These are phyloP conservation scores for Conticribra weissflogii DNA, from an alignment of 108 stramenopile species.

Conservation along the genomic window DNA sequence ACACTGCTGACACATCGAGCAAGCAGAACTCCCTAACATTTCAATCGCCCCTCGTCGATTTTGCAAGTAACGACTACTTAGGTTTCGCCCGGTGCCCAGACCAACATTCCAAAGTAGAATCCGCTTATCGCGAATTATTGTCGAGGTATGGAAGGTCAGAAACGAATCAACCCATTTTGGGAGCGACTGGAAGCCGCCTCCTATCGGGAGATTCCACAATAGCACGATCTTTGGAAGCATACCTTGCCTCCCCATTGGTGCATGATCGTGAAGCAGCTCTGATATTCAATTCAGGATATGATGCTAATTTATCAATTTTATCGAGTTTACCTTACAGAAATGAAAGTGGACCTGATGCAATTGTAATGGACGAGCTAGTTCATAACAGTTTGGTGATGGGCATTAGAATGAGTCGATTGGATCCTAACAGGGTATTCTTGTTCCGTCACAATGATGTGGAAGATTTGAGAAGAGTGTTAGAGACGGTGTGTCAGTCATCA, in stretches of 20 bases:
- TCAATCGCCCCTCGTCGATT: slow-evolving; percentile 69
- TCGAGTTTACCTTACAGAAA: slow-evolving; percentile 66
- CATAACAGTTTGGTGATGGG: slow-evolving; percentile 96
- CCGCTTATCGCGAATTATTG: slow-evolving; percentile 32
- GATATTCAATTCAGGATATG: slow-evolving; percentile 95
- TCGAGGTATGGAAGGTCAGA: not conserved
- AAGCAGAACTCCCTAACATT: not conserved
- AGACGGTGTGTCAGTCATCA: slow-evolving; percentile 27
- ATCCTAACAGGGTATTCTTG: slow-evolving; percentile 41
- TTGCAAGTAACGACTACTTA: slow-evolving; percentile 97
- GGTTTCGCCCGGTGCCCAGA: slow-evolving; percentile 82
- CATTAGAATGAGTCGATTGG: slow-evolving; percentile 61
- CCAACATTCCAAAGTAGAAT: slow-evolving; percentile 57
- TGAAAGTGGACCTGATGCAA: slow-evolving; percentile 55
- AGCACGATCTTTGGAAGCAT: slow-evolving; percentile 72
- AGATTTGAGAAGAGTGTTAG: slow-evolving; percentile 63
- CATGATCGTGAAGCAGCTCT: slow-evolving; percentile 83
- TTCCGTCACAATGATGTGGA: slow-evolving; percentile 88
- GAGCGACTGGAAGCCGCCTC: slow-evolving; percentile 93
- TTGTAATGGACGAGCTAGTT: slow-evolving; percentile 91
- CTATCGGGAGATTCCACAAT: slow-evolving; percentile 89
- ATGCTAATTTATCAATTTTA: slow-evolving; percentile 93
- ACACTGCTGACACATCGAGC: not conserved
- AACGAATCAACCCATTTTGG: slow-evolving; percentile 36
- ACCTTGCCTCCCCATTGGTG: slow-evolving; percentile 55